Base-by-base conservation (phyloP, 1,284 basidiomycete genomes). In the Ganoderma meredithae region DNA sequence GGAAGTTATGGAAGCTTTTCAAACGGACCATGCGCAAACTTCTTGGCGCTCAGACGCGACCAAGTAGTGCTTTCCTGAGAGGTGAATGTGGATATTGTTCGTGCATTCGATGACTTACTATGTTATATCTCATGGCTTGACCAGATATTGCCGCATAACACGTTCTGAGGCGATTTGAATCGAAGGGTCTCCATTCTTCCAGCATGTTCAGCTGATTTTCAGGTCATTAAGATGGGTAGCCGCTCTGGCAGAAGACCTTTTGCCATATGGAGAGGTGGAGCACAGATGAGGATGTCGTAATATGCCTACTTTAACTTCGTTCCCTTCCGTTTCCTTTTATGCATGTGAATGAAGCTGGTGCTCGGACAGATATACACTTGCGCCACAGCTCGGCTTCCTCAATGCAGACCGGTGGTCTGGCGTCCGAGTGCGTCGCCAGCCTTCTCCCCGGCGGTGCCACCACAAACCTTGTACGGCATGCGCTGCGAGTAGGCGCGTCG, bases 381-480 rank as follows among this genome's bases (percentile, higher is more conserved):
- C 47, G 47, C 47, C 47, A 49, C 47, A 49, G 3, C 12, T 49
- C 47, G 47, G 47, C 3, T 25, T 49, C 47, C 47, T 49, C 22
- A 12, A 49, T 12, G 47, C 47, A 25, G 10, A 22, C 52, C 52
- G 52, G 52, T 33, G 27, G 27, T 31, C 31, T 31, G 52, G 13
- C 52, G 52, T 55, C 25, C 27, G 52, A 10, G 27, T 31, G 12
- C 52, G 31, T 55, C 52, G 27, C 31, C 52, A 12, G 52, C 7
- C 52, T 33, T 55, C 25, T 55, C 10, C 6, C 52, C 27, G 31
- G 49, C 10, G 10, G 27, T 55, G 27, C 31, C 52, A 33, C 31
- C 17, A 27, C 8, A 31, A 55, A 55, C 52, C 52, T 55, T 55
- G 33, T 55, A 55, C 52, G 31, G 6, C 52, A 49, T 49, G 53